A percentile compares a stretch with the other conserved stretches of the same genome.
These are phyloP conservation scores for Termitomyces sp. DNA, from an alignment of 768 basidiomycete species.

Conservation along the genomic window DNA sequence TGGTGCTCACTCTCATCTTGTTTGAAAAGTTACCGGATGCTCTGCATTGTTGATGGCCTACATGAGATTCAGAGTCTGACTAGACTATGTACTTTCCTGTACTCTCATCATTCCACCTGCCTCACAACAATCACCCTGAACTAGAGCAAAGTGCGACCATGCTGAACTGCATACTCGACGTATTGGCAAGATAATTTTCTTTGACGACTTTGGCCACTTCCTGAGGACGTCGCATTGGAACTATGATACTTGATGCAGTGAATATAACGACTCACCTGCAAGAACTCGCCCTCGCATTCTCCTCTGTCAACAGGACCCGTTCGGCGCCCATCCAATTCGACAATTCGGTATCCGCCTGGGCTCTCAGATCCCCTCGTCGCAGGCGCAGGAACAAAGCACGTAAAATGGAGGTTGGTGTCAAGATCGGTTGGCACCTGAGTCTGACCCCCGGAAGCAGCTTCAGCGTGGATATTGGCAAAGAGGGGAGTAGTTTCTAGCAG, in stretches of 20 bases:
- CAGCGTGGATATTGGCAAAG: slow-evolving; percentile 73
- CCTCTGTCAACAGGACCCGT: slow-evolving; percentile 80
- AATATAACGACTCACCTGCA: slow-evolving; percentile 35
- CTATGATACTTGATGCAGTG: background rate
- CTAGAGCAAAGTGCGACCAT: slow-evolving; percentile 52
- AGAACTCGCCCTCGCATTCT: slow-evolving; percentile 42
- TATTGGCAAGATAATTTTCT: slow-evolving; percentile 49
- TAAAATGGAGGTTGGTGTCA: slow-evolving; percentile 81
- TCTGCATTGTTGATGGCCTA: slow-evolving; percentile 87
- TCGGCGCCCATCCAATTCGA: slow-evolving; percentile 84
- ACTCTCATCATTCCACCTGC: background rate
- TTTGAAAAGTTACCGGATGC: slow-evolving; percentile 70
- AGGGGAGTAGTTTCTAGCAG: slow-evolving; percentile 71
- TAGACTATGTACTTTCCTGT: slow-evolving; percentile 3
- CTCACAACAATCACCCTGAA: background rate
- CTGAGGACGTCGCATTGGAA: slow-evolving; percentile 24
- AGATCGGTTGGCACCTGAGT: slow-evolving; percentile 55
- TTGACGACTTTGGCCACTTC: slow-evolving; percentile 63
- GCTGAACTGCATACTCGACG: slow-evolving; percentile 56
- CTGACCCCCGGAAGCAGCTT: slow-evolving; percentile 68
- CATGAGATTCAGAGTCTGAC: slow-evolving; percentile 59
- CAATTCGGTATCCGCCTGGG: slow-evolving; percentile 35
- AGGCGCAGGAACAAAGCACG: slow-evolving; percentile 75
- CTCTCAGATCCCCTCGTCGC: slow-evolving; percentile 26
- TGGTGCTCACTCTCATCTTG: slow-evolving; percentile 2